Evolutionary conservation across 2,329 filamentous ascomycete genomes (phyloP).

Genomic region (Cladophialophora chaetospira): DNA sequence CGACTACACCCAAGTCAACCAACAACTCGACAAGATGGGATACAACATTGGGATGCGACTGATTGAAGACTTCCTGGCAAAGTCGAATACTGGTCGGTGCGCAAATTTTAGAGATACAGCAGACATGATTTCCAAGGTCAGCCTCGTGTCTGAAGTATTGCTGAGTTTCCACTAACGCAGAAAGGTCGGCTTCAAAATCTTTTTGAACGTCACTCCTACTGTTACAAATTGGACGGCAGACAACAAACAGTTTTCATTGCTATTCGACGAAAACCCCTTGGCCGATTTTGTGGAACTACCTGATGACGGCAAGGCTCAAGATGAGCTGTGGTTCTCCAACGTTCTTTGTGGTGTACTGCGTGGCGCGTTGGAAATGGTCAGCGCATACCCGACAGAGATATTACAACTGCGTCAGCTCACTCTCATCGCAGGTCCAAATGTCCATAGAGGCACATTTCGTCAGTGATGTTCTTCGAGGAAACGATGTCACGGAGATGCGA

Average conservation of each 20-base stretch:
- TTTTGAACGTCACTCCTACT: slow-evolving; percentile 91
- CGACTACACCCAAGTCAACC: slow-evolving; percentile 94
- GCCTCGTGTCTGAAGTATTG: slow-evolving; percentile 11
- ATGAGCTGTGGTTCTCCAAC: slow-evolving; percentile 98
- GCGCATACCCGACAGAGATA: slow-evolving; percentile 26
- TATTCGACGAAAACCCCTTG: slow-evolving; percentile 95
- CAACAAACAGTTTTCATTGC: slow-evolving; percentile 91
- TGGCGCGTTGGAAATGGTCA: slow-evolving; percentile 92
- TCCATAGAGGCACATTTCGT: slow-evolving; percentile 97
- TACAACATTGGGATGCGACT: slow-evolving; percentile 96
- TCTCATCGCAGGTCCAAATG: slow-evolving; percentile 72
- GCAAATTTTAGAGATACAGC: slow-evolving; percentile 93
- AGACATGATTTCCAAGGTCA: slow-evolving; percentile 90
- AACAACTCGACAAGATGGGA: slow-evolving; percentile 97
- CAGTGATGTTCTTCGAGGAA: slow-evolving; percentile 86
- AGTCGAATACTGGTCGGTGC: slow-evolving; percentile 86
- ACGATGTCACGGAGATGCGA: slow-evolving; percentile 96
- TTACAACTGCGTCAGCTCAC: slow-evolving; percentile 17
- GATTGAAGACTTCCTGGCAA: slow-evolving; percentile 97
- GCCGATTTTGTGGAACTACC: slow-evolving; percentile 97
- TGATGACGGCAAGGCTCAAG: slow-evolving; percentile 91
- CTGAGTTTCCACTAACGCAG: not conserved
- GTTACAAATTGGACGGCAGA: slow-evolving; percentile 96
- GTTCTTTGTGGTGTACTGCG: slow-evolving; percentile 91
- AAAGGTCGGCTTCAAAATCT: slow-evolving; percentile 97